Evolutionary conservation across 208 protist species (phyloP), one percentile per base, ranked within the genome.

Genomic region (Acanthamoeba healyi): DNA sequence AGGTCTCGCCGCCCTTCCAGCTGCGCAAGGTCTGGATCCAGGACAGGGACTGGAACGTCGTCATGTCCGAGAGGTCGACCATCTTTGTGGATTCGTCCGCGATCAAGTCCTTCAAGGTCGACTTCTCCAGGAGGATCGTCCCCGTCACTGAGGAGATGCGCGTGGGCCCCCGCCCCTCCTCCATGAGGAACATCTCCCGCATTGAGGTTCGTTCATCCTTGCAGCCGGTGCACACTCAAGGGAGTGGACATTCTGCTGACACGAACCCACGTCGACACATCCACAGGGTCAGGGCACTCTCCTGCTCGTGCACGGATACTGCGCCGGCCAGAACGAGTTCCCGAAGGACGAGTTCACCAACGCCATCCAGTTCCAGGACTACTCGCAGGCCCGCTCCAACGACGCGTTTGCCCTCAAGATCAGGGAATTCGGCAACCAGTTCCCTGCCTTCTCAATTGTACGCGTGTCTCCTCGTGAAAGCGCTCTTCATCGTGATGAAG

Each of bases 301-400:
- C 6, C 3, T 95, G 1, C 77, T 95, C 14, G 89, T 94, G 22
- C 89, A 94, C 61, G 89, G 94, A 12, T 95, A 95, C 61, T 95
- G 94, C 36, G 67, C 90, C 26, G 51, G 40, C 40, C 3, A 46
- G 34, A 86, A 91, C 67, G 79, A 88, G 32, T 95, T 94, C 63
- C 38, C 74, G 15, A 12, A 0, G 12, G 29, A 32, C 42, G 29
- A 94, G 2, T 95, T 95, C 67, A 15, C 26, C 58, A 92, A 94
- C 63, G 58, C 40, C 2, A 15, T 94, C 44, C 44, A 44, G 42
- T 95, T 95, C 54, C 22, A 51, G 17, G 89, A 95, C 61, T 79
- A 79, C 51, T 63, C 19, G n/a, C 32, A 67, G 93, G 34, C 34
- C 15, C 79, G 94, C 49, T 79, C 63, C 44, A 95, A 93, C 65